These are phyloP conservation scores for Xylariales sp. DNA, from an alignment of 2,329 filamentous ascomycete genomes.

Conservation along the genomic window DNA sequence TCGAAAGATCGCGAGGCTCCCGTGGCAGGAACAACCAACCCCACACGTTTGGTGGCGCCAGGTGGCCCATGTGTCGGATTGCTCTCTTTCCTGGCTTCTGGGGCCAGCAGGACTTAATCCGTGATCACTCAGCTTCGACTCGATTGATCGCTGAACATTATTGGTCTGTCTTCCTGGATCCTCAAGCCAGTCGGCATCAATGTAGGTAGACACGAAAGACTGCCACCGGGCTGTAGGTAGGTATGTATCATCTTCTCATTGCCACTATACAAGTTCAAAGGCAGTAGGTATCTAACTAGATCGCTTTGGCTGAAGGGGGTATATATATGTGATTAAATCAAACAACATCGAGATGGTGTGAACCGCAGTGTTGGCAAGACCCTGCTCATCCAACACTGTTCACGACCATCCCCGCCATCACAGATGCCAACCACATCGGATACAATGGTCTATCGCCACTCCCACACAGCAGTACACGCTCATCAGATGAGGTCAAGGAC, in stretches of 20 bases:
- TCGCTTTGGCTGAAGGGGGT: conserved; percentile 4
- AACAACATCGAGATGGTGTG: background rate
- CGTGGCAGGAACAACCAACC: too few species aligned
- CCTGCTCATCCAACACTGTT: too few species aligned
- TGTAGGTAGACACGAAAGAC: background rate
- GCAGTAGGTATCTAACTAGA: background rate
- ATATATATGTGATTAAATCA: conserved; percentile 3
- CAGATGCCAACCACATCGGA: too few species aligned
- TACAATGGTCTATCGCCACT: too few species aligned
- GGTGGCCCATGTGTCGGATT: too few species aligned
- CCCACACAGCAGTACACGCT: background rate
- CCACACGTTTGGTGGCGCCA: too few species aligned
- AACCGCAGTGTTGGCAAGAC: background rate
- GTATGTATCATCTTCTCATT: background rate
- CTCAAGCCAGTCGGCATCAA: background rate
- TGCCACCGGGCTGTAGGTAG: background rate
- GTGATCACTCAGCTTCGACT: too few species aligned
- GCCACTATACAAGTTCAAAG: background rate
- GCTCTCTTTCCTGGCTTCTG: too few species aligned
- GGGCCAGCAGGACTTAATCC: too few species aligned
- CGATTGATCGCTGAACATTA: too few species aligned
- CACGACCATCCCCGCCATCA: too few species aligned
- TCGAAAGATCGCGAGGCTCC: too few species aligned
- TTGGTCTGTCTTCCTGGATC: background rate
- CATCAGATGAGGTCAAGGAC: background rate